phyloP scores from a whole-genome alignment of 2,329 filamentous ascomycete species.

The Claviceps africana region DNA sequence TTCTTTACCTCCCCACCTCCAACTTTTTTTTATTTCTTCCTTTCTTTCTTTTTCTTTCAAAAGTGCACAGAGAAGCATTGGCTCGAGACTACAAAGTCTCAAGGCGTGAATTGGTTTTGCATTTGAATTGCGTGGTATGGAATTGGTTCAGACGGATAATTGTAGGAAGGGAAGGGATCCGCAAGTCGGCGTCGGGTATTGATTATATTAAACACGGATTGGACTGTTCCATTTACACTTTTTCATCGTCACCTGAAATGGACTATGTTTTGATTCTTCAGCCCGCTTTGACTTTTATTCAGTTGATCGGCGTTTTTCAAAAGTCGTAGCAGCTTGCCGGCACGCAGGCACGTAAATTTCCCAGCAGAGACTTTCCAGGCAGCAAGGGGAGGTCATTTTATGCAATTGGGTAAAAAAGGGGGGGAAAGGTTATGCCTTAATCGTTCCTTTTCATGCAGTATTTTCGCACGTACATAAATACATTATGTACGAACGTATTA shows the following conservation, averaged over 20 bases:
- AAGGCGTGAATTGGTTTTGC: not conserved
- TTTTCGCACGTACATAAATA: not conserved
- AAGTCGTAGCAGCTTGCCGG: not conserved
- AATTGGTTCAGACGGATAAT: not conserved
- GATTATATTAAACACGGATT: not conserved
- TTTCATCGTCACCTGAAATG: not conserved
- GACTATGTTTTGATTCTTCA: not conserved
- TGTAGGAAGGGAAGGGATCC: not conserved
- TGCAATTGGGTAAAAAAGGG: not conserved
- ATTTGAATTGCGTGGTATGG: conserved; percentile 5
- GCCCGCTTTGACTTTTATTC: not conserved
- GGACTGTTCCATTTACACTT: not conserved
- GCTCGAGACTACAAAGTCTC: not conserved
- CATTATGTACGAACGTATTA: too few species aligned
- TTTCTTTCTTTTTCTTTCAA: not conserved
- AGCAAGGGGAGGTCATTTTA: not conserved
- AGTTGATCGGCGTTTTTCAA: not conserved
- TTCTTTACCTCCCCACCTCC: not conserved
- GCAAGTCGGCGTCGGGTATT: conserved; percentile 1
- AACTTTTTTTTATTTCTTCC: too few species aligned
- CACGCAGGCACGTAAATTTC: not conserved
- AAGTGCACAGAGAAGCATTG: not conserved
- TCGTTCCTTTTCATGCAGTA: too few species aligned
- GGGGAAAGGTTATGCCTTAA: too few species aligned
- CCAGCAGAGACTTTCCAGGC: not conserved